phyloP scores from a whole-genome alignment of 148 eudicot species.

The Nyssa sinensis region DNA sequence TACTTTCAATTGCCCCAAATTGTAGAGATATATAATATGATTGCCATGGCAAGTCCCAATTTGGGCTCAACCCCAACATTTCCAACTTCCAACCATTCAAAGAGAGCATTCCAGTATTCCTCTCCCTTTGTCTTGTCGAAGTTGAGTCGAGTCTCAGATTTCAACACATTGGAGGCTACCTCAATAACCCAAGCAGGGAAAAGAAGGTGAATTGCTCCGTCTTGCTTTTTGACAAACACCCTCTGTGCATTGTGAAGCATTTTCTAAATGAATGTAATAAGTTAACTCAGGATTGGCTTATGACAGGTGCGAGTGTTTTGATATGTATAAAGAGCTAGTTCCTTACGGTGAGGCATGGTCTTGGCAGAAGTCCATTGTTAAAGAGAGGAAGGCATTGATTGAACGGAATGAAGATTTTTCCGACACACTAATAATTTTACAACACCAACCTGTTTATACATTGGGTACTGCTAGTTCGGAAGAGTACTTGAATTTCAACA shows the following conservation, averaged over 20 bases:
- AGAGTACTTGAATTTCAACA: constrained; percentile 61
- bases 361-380: constrained; percentile 74
- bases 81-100: constrained; percentile 5
- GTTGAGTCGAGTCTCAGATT: constrained; percentile 2
- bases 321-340: constrained; percentile 62
- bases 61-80: constrained; percentile 4
- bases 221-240: neutral
- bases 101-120: neutral
- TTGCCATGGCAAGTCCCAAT: constrained; percentile 7
- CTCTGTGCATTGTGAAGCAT: neutral
- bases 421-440: constrained; percentile 69
- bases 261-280: neutral
- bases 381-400: constrained; percentile 56
- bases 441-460: constrained; percentile 88
- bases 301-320: constrained; percentile 68
- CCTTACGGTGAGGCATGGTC: constrained; percentile 82
- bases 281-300: neutral
- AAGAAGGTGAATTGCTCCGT: constrained; percentile 27
- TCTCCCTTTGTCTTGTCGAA: neutral
- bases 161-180: too few relatives aligned
- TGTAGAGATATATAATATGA: neutral
- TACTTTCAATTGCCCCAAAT: neutral
- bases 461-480: constrained; percentile 87
- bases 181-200: neutral
- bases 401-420: constrained; percentile 49